These are phyloP conservation scores for Microascus cirrosus DNA, from an alignment of 2,329 filamentous ascomycete genomes.

Conservation along the genomic window DNA sequence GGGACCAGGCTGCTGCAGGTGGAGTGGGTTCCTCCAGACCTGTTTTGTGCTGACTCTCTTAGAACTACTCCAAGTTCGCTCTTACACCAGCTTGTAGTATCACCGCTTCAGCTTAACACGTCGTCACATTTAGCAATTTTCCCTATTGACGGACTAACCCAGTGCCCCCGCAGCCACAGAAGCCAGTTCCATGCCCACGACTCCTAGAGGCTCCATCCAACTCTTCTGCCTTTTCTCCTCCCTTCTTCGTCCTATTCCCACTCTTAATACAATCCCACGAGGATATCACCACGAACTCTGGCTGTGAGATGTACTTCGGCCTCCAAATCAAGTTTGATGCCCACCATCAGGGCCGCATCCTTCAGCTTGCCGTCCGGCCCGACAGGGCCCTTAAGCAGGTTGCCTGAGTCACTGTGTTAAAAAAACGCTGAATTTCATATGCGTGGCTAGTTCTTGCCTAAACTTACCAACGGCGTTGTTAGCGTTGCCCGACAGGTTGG, in stretches of 20 bases:
- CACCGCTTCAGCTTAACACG: too few relatives aligned
- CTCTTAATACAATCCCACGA: conserved; percentile 42
- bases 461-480: conserved; percentile 17
- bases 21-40: too few relatives aligned
- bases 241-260: not conserved
- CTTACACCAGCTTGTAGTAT: too few relatives aligned
- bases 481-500: conserved; percentile 22
- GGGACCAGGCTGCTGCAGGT: too few relatives aligned
- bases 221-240: not conserved
- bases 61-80: too few relatives aligned
- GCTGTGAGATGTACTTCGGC: conserved; percentile 52
- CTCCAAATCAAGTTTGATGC: conserved; percentile 53
- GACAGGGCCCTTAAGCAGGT: conserved; percentile 44
- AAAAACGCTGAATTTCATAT: not conserved
- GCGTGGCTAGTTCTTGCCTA: not conserved
- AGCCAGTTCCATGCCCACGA: not conserved
- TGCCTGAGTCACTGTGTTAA: conserved; percentile 20
- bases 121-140: not conserved
- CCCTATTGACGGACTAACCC: not conserved
- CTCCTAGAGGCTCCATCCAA: not conserved
- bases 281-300: conserved; percentile 48
- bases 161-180: not conserved
- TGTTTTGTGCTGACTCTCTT: too few relatives aligned
- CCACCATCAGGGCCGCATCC: conserved; percentile 44
- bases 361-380: conserved; percentile 47